Evolutionary conservation across 1,139 yeast genomes (phyloP).

Genomic region (Citeromyces hawaiiensis): DNA sequence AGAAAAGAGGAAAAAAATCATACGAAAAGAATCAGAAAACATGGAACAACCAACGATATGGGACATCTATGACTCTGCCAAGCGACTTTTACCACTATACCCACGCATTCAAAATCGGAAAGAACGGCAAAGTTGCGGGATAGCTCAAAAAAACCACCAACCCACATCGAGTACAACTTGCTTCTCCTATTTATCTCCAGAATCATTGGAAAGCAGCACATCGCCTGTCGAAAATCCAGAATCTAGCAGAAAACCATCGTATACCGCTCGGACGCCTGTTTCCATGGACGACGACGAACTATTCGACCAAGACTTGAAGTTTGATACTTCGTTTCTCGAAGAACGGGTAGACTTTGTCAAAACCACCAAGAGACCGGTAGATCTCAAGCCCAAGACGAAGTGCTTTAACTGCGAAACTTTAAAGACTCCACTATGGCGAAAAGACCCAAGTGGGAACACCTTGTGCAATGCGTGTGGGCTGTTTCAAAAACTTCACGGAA

Average conservation of each 20-base stretch:
- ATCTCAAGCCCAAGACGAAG: constrained; percentile 11
- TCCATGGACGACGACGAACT: constrained; percentile 1
- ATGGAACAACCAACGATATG: constrained; percentile 16
- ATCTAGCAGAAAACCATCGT: background rate
- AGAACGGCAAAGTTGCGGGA: constrained; percentile 13
- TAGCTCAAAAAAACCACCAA: constrained; percentile 7
- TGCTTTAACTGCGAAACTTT: constrained; percentile 42
- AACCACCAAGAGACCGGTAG: background rate
- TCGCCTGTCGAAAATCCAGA: background rate
- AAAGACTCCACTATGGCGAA: constrained; percentile 48
- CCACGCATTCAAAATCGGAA: constrained; percentile 18
- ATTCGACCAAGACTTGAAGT: background rate
- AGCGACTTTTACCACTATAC: constrained; percentile 16
- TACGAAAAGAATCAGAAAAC: background rate
- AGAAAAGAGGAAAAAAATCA: background rate
- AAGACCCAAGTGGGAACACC: constrained; percentile 41
- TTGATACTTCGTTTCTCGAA: background rate
- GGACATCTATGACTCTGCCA: constrained; percentile 19
- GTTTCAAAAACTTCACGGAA: constrained; percentile 42
- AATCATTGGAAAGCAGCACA: constrained; percentile 1
- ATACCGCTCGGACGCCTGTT: background rate
- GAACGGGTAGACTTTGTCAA: background rate
- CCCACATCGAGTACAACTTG: background rate
- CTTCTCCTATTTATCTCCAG: background rate
- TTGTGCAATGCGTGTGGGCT: constrained; percentile 51